Evolutionary conservation across 331 rosid species (phyloP), one percentile per base, ranked within the genome.

Genomic region (Saraca asoca): DNA sequence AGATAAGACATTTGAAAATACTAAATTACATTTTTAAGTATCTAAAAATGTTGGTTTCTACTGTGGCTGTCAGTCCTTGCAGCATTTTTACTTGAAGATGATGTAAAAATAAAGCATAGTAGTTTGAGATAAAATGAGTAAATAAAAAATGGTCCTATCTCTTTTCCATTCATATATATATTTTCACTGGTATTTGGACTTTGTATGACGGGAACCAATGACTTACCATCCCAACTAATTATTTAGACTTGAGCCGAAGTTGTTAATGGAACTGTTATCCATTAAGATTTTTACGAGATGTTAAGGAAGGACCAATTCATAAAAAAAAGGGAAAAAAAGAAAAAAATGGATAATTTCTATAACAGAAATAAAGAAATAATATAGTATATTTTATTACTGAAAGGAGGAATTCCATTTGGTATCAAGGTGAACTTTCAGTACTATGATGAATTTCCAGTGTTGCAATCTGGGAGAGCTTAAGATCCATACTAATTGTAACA

Each of bases 201-300:
- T 46, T 7, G 12, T 20, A 64, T 58, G 41, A 37, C 24, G 12
- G 12, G 49, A 65, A 37, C 29, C 45, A 5, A 42, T 39, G 41
- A 5, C 18, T 31, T 68, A 41, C 13, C 31, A 53, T 69, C 54
- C 46, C 34, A 35, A 46, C 41, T 43, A 29, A n/a, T 46, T 46
- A 20, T 33, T 62, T 69, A 48, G 6, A 44, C 16, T 66, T 56
- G 66, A 34, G 56, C n/a, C 51, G 43, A 58, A 59, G 10, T 39
- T 24, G n/a, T 38, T 56, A 56, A 12, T 48, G 46, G 7, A 56
- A 60, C 17, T 35, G 41, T 42, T 8, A 12, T 37, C 60, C 20
- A 15, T 1, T 51, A 20, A 48, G 31, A 24, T 24, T 24, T 24
- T 24, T 24, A 24, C 3, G 3, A 1, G 3, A 24, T 24, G 31